Evolutionary conservation across 768 basidiomycete species (phyloP).

Genomic region (Phylloporus sp.): DNA sequence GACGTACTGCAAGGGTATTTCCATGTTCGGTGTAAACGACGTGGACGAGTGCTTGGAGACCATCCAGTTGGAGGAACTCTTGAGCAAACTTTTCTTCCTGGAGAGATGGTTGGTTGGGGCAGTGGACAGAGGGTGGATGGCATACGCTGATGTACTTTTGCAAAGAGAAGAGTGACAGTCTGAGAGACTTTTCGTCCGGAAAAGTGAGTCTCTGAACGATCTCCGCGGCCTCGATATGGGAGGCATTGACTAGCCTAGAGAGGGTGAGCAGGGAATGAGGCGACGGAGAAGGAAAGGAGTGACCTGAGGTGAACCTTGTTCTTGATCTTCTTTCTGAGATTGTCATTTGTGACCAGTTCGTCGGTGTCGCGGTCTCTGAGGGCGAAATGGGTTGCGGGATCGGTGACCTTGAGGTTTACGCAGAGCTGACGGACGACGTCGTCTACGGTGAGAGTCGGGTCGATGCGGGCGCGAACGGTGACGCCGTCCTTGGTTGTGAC

Average conservation of each 20-base stretch:
- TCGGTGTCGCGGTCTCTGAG: slow-evolving; percentile 73
- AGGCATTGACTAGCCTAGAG: slow-evolving; percentile 70
- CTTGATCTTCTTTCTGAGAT: slow-evolving; percentile 76
- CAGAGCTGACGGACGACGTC: slow-evolving; percentile 84
- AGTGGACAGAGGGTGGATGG: not conserved
- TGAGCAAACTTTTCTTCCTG: slow-evolving; percentile 82
- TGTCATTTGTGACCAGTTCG: slow-evolving; percentile 83
- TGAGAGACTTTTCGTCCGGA: slow-evolving; percentile 56
- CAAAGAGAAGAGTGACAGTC: slow-evolving; percentile 67
- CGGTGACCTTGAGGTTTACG: slow-evolving; percentile 72
- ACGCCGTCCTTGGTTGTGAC: slow-evolving; percentile 72
- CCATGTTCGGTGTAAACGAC: slow-evolving; percentile 65
- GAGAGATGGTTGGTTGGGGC: not conserved
- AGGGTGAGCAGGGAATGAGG: slow-evolving; percentile 1
- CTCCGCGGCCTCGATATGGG: slow-evolving; percentile 73
- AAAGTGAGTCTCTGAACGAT: slow-evolving; percentile 63
- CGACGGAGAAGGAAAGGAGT: slow-evolving; percentile 18
- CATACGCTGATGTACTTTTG: slow-evolving; percentile 74
- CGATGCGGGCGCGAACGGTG: slow-evolving; percentile 78
- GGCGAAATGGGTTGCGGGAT: slow-evolving; percentile 66
- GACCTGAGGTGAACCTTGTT: slow-evolving; percentile 75
- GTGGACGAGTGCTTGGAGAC: slow-evolving; percentile 63
- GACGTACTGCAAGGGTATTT: slow-evolving; percentile 77
- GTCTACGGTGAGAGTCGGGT: slow-evolving; percentile 75
- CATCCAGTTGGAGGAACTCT: slow-evolving; percentile 71